phyloP scores from a whole-genome alignment of 495 filamentous ascomycete genomes.

The Daldinia loculata region DNA sequence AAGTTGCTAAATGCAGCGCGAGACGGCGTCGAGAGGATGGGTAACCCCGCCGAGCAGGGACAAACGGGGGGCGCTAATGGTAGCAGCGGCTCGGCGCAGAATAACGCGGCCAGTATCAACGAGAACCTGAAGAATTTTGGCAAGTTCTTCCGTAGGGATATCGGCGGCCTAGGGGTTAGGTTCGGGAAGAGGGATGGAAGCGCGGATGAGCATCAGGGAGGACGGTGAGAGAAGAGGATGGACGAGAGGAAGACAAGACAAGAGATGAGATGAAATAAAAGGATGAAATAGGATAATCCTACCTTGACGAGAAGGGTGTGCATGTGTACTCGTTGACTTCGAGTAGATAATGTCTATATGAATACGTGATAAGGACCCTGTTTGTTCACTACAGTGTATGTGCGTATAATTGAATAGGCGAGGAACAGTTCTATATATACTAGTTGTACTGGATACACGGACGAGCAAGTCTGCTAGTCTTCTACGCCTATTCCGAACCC shows the following conservation, averaged over 20 bases:
- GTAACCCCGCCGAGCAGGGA: constrained; percentile 60
- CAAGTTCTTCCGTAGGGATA: constrained; percentile 92
- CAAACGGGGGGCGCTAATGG: constrained; percentile 62
- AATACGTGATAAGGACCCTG: not conserved
- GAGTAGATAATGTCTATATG: not conserved
- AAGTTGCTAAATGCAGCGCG: constrained; percentile 81
- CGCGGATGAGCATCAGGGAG: constrained; percentile 28
- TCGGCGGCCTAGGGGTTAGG: constrained; percentile 80
- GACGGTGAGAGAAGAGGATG: not conserved
- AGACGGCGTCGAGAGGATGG: constrained; percentile 89
- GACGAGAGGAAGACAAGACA: not conserved
- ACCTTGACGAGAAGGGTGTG: not conserved
- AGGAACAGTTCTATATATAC: constrained; percentile 33
- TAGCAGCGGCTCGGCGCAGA: constrained; percentile 59
- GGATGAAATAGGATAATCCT: not conserved
- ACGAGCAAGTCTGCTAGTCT: constrained; percentile 7
- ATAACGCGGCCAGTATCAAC: constrained; percentile 70
- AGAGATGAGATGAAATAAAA: not conserved
- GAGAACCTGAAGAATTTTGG: constrained; percentile 95
- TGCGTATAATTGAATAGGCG: constrained; percentile 3
- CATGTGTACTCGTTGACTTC: not conserved
- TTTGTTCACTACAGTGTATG: too few relatives aligned
- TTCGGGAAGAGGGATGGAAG: constrained; percentile 64
- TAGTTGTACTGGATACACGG: constrained; percentile 43
- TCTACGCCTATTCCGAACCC: not conserved